phyloP scores from a whole-genome alignment of 148 eudicot genomes.

The Drosera capensis region DNA sequence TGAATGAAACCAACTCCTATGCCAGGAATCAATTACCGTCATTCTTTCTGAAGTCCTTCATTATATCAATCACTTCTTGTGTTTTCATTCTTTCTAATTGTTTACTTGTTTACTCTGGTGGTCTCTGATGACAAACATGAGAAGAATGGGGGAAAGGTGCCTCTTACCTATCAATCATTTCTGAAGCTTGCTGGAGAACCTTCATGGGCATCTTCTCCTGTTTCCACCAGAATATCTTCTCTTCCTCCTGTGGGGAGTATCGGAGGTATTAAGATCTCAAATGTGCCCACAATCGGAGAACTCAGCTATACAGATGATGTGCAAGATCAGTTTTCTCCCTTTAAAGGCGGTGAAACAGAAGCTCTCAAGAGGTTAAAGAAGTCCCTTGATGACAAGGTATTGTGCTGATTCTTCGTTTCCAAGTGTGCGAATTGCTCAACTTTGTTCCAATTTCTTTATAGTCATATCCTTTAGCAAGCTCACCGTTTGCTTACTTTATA shows the following conservation, averaged over 20 bases:
- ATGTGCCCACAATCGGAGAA: constrained; percentile 61
- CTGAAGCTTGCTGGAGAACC: constrained; percentile 70
- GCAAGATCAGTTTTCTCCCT: constrained; percentile 66
- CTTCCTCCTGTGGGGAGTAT: constrained; percentile 52
- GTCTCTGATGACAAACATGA: neutral
- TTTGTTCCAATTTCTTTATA: too few species aligned
- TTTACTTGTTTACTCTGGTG: neutral
- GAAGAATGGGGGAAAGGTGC: constrained; percentile 81
- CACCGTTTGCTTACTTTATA: too few species aligned
- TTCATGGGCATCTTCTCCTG: constrained; percentile 43
- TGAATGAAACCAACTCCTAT: neutral
- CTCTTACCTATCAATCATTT: constrained; percentile 63
- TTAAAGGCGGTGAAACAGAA: constrained; percentile 88
- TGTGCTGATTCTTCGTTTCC: neutral
- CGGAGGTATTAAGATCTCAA: constrained; percentile 24
- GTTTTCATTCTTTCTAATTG: neutral
- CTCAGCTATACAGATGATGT: constrained; percentile 52
- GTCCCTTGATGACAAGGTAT: constrained; percentile 51
- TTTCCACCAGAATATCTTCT: constrained; percentile 23
- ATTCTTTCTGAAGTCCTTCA: too few species aligned
- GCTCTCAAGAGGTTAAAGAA: constrained; percentile 54
- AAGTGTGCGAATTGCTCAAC: too few species aligned
- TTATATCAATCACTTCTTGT: too few species aligned
- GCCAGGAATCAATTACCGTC: too few species aligned
- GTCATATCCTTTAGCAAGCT: too few species aligned